Evolutionary conservation across 1,284 basidiomycete genomes (phyloP), one percentile per base, ranked within the genome.

Genomic region (Pyrrhoderma lamaoense): DNA sequence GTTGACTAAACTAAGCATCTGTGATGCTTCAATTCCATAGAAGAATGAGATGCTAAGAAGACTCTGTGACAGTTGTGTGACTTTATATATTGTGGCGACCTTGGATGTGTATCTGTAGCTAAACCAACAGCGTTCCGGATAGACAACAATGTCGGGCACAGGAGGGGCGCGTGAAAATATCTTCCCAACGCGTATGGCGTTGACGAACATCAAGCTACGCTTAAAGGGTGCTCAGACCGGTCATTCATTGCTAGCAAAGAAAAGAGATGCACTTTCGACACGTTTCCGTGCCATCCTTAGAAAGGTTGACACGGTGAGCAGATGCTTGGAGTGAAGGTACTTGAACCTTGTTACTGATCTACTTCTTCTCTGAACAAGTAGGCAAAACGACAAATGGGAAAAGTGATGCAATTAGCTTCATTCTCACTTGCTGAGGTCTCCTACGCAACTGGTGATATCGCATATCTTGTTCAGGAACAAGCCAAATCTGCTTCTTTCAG

Each of bases 341-440:
- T 22, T n/a, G n/a, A 22, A 5, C n/a, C 38, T 40, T 40, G n/a
- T 40, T n/a, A 7, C 38, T 18, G n/a, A n/a, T 40, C 38, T 22
- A 7, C 14, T 5, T 40, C 5, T 16, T 14, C 19, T 27, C 19
- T 35, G 19, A n/a, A 8, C 22, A n/a, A 21, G 19, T 58, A 94
- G 91, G 95, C 96, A 14, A 99, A 99, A 70, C 83, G 93, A 55
- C 93, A 98, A 73, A 99, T 99, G 96, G 96, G 96, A 37, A 78
- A 88, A 58, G 94, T 99, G 25, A 96, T 99, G 84, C 96, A 99
- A 67, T 76, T 96, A 47, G 96, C 96, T 14, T 96, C 94, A 42
- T 97, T 99, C 77, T 95, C 92, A 39, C 85, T 99, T 68, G 96
- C 96, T 1, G 96, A 99, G 68, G 96, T 99, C 56, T 93, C 92